Evolutionary conservation across 768 basidiomycete species (phyloP).

Genomic region (Neoboletus brunneissimus): DNA sequence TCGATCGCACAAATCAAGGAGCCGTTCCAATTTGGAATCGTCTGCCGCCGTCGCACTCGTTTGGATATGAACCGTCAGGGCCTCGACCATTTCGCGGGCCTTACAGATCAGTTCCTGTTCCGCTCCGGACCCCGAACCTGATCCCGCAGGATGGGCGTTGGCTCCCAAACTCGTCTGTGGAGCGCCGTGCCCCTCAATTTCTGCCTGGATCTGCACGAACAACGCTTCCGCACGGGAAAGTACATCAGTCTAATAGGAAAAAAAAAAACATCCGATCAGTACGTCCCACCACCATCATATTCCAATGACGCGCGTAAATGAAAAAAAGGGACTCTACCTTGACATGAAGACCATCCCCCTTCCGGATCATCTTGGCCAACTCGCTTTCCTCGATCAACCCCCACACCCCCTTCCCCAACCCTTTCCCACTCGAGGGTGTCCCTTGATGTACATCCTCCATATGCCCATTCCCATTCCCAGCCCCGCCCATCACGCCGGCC

Average conservation of each 20-base stretch:
- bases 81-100: slow-evolving; percentile 50
- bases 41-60: slow-evolving; percentile 43
- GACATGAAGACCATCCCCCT: slow-evolving; percentile 35
- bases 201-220: slow-evolving; percentile 38
- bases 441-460: slow-evolving; percentile 20
- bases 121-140: neutral
- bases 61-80: slow-evolving; percentile 53
- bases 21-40: slow-evolving; percentile 58
- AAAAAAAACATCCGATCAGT: neutral
- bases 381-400: slow-evolving; percentile 84
- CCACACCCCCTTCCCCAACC: slow-evolving; percentile 70
- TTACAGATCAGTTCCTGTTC: slow-evolving; percentile 43
- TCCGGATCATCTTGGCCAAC: slow-evolving; percentile 65
- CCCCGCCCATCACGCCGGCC: slow-evolving; percentile 1
- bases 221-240: slow-evolving; percentile 40
- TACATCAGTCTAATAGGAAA: slow-evolving; percentile 4
- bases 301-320: neutral
- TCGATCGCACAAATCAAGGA: slow-evolving; percentile 71
- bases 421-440: slow-evolving; percentile 44
- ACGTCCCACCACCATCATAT: neutral
- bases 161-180: neutral
- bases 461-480: neutral
- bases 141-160: neutral
- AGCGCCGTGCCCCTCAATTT: neutral
- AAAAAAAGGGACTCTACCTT: slow-evolving; percentile 42